Evolutionary conservation across 116 monocot genomes (phyloP).

Genomic region (Iris pallida): DNA sequence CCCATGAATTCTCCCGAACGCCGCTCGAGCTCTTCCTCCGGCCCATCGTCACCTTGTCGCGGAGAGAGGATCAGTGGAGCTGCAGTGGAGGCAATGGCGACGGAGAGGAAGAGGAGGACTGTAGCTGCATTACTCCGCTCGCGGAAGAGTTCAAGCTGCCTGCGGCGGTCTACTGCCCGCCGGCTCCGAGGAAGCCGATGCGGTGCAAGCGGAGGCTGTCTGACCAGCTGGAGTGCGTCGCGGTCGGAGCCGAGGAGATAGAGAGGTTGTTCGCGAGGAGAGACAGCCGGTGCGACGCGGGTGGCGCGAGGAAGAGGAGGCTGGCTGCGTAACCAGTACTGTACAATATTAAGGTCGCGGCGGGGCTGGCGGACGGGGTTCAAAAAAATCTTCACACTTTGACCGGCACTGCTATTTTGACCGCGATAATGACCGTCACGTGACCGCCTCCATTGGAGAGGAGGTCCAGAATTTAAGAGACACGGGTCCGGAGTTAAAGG

Average conservation of each 20-base stretch:
- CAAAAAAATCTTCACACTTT: too few species aligned
- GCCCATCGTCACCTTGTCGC: not conserved
- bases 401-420: too few species aligned
- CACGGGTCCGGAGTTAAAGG: too few species aligned
- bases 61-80: not conserved
- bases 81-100: not conserved
- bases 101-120: not conserved
- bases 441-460: too few species aligned
- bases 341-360: too few species aligned
- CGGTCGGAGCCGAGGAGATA: constrained; percentile 30
- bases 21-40: not conserved
- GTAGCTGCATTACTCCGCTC: constrained; percentile 35
- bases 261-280: constrained; percentile 27
- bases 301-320: not conserved
- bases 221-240: constrained; percentile 24
- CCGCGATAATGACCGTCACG: too few species aligned
- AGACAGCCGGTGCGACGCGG: not conserved
- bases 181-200: constrained; percentile 43
- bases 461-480: too few species aligned
- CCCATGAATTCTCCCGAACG: constrained; percentile 15
- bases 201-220: constrained; percentile 26
- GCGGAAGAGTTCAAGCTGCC: constrained; percentile 37
- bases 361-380: too few species aligned
- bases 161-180: constrained; percentile 29
- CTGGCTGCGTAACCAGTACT: not conserved